These are phyloP conservation scores for Eimeria praecox DNA, from an alignment of 169 alveolate species.

Conservation along the genomic window DNA sequence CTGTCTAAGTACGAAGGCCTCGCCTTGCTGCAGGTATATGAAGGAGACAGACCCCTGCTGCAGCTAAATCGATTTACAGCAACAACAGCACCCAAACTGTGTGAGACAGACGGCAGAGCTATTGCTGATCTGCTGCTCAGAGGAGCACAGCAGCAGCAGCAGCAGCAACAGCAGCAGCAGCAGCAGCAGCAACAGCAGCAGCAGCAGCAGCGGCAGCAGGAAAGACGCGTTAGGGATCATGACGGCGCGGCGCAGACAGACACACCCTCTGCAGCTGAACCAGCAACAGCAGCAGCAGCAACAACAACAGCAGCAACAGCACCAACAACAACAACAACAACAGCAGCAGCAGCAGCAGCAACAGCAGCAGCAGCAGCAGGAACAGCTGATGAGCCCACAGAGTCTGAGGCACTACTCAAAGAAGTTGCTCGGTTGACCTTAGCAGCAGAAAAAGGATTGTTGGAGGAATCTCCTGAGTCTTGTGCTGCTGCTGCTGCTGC, in stretches of 20 bases:
- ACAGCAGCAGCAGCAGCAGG: not conserved
- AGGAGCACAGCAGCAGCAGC: conserved; percentile 21
- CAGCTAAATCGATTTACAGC: conserved; percentile 31
- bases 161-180: conserved; percentile 51
- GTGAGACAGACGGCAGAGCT: conserved; percentile 33
- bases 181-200: conserved; percentile 44
- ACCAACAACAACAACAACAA: not conserved
- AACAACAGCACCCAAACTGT: not conserved
- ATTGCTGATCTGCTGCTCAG: conserved; percentile 57
- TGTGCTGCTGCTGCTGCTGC: not conserved
- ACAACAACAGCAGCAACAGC: not conserved
- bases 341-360: not conserved
- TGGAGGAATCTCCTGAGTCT: not conserved
- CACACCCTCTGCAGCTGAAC: not conserved
- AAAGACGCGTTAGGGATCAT: not conserved
- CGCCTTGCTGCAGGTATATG: conserved; percentile 31
- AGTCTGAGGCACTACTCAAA: conserved; percentile 7
- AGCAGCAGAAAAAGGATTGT: conserved; percentile 49
- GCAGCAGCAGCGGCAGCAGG: conserved; percentile 2
- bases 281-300: not conserved
- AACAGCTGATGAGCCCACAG: not conserved
- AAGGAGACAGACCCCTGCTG: conserved; percentile 35
- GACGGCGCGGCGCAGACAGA: not conserved
- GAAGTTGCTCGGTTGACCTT: not conserved
- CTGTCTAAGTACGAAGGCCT: conserved; percentile 58